Conservation (phyloP, 169 alveolate species). For the Neospora caninum region DNA sequence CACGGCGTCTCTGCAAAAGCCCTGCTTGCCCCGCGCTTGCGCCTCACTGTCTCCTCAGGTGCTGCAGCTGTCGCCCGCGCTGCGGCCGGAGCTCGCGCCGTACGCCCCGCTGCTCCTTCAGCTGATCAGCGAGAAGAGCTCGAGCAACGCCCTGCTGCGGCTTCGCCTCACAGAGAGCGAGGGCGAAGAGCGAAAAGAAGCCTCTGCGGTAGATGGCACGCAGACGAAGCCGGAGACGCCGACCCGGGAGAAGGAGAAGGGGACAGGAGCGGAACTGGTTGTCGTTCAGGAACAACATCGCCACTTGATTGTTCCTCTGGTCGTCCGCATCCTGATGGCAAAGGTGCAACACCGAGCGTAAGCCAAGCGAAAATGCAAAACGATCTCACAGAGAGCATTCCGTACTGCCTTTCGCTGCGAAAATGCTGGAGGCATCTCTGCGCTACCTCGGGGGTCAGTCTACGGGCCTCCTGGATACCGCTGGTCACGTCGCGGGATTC, state of each 20-base stretch:
- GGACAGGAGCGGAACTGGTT: neutral
- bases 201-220: neutral
- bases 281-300: neutral
- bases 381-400: too few relatives aligned
- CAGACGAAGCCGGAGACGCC: neutral
- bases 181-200: neutral
- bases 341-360: conserved; percentile 33
- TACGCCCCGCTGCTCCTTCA: conserved; percentile 9
- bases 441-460: too few relatives aligned
- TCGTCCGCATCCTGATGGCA: conserved; percentile 23
- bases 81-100: conserved; percentile 12
- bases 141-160: conserved; percentile 33
- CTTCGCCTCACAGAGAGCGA: neutral
- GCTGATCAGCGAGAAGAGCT: conserved; percentile 24
- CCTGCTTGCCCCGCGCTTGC: too few relatives aligned
- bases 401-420: too few relatives aligned
- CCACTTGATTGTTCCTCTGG: neutral
- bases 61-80: conserved; percentile 23
- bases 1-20: too few relatives aligned
- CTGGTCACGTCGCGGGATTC: too few relatives aligned
- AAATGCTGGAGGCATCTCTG: too few relatives aligned
- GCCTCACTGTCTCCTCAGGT: neutral
- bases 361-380: neutral
- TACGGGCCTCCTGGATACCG: too few relatives aligned
- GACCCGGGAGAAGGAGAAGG: neutral